Evolutionary conservation across 1,284 basidiomycete genomes (phyloP).

Genomic region (Leccinum ponderosum): DNA sequence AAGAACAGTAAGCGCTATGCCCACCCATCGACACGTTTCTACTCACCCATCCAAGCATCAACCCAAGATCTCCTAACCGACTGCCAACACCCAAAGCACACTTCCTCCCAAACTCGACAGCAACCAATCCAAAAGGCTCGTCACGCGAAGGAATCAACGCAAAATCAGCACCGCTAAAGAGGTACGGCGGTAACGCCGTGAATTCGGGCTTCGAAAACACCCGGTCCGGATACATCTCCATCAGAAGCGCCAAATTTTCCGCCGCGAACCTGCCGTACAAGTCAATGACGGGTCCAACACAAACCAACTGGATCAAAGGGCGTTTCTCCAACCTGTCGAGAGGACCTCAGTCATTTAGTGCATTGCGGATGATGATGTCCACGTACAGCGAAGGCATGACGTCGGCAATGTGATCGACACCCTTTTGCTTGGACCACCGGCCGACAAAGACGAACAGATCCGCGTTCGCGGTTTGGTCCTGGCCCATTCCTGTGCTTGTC

Average conservation of each 20-base stretch:
- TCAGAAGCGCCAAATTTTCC: conserved; percentile 86
- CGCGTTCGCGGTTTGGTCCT: conserved; percentile 80
- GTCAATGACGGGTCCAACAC: conserved; percentile 92
- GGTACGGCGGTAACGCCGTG: conserved; percentile 87
- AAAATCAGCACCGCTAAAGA: conserved; percentile 93
- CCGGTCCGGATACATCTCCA: conserved; percentile 93
- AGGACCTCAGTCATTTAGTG: conserved; percentile 12
- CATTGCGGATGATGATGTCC: background rate
- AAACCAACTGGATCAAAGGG: conserved; percentile 81
- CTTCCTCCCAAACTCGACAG: conserved; percentile 93
- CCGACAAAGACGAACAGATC: conserved; percentile 95
- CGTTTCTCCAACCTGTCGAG: conserved; percentile 74
- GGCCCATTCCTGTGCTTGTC: conserved; percentile 93
- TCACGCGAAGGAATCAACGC: conserved; percentile 93
- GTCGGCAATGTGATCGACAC: conserved; percentile 92
- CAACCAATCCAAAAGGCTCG: conserved; percentile 92
- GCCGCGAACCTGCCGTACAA: conserved; percentile 92
- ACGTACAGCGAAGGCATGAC: conserved; percentile 85
- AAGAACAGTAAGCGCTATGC: conserved; percentile 6
- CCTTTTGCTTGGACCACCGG: conserved; percentile 96
- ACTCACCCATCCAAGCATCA: conserved; percentile 96
- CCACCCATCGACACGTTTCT: background rate
- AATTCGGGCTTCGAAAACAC: conserved; percentile 94
- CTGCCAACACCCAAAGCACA: conserved; percentile 93
- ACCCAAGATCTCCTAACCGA: conserved; percentile 88